phyloP scores from a whole-genome alignment of 768 basidiomycete species.

The Suillus luteus region DNA sequence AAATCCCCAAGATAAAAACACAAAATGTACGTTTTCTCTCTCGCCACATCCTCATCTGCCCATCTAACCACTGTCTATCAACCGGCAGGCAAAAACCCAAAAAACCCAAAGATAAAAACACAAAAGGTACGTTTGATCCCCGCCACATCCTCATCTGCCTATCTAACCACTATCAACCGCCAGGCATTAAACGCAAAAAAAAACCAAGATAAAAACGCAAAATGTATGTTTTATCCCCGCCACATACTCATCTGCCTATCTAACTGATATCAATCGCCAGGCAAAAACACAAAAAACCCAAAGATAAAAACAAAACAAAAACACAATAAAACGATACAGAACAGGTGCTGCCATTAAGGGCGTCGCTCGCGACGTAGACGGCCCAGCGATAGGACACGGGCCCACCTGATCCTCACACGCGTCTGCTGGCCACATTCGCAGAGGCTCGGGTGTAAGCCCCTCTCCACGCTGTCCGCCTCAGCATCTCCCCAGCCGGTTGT shows the following conservation, averaged over 20 bases:
- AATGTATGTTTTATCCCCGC: neutral
- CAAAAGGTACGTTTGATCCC: neutral
- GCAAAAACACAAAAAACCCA: no score
- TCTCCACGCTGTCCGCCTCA: neutral
- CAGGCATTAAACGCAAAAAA: no score
- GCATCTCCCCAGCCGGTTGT: neutral
- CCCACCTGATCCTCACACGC: neutral
- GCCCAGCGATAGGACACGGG: neutral
- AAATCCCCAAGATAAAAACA: no score
- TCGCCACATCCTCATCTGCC: neutral
- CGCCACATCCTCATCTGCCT: neutral
- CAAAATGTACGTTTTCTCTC: neutral
- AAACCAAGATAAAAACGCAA: no score
- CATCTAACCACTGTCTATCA: neutral
- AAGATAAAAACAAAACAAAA: no score
- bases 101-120: no score
- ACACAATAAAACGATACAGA: neutral
- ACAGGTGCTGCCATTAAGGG: neutral
- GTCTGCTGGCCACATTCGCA: conserved; percentile 2
- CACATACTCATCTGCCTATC: neutral
- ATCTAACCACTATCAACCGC: neutral
- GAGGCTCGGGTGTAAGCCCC: neutral
- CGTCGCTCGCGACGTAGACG: neutral
- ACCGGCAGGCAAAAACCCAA: no score
- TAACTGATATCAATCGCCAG: neutral